Percentiles rank a stretch among this genome's conserved stretches.
Evolutionary conservation across 768 basidiomycete species (phyloP).

Genomic region (Kwoniella shandongensis): DNA sequence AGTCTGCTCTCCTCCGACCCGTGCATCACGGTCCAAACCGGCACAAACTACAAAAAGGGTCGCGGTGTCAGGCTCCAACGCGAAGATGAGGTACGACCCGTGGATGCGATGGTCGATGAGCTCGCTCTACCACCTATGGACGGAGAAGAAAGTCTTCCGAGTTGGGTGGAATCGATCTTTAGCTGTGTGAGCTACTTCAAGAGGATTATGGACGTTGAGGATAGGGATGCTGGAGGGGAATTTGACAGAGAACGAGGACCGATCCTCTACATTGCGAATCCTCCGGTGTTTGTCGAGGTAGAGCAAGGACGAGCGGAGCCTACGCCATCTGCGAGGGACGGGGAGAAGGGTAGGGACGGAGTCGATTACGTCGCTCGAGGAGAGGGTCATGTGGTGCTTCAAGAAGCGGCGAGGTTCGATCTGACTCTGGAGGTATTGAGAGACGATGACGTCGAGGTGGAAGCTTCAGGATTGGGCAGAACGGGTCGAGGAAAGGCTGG

Average conservation of each 20-base stretch:
- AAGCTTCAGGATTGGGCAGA: slow-evolving; percentile 12
- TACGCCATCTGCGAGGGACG: slow-evolving; percentile 25
- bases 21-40: slow-evolving; percentile 27
- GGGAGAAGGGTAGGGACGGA: slow-evolving; percentile 1
- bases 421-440: slow-evolving; percentile 38
- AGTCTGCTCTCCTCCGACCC: slow-evolving; percentile 35
- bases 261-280: slow-evolving; percentile 21
- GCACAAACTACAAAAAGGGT: slow-evolving; percentile 41
- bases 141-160: slow-evolving; percentile 19
- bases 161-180: slow-evolving; percentile 24
- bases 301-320: slow-evolving; percentile 10
- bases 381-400: slow-evolving; percentile 36
- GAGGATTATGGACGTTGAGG: slow-evolving; percentile 9
- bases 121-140: slow-evolving; percentile 29
- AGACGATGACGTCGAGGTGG: slow-evolving; percentile 42
- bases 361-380: slow-evolving; percentile 32
- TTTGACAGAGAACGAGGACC: slow-evolving; percentile 12
- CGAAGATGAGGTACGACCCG: slow-evolving; percentile 24
- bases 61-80: slow-evolving; percentile 37
- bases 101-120: slow-evolving; percentile 25
- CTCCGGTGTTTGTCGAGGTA: slow-evolving; percentile 24
- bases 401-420: slow-evolving; percentile 46
- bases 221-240: background rate
- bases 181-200: slow-evolving; percentile 22
- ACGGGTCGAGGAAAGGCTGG: slow-evolving; percentile 5